Conservation (phyloP, 1,139 yeast species). For the Zhuliangozyma parablackwelliae region DNA sequence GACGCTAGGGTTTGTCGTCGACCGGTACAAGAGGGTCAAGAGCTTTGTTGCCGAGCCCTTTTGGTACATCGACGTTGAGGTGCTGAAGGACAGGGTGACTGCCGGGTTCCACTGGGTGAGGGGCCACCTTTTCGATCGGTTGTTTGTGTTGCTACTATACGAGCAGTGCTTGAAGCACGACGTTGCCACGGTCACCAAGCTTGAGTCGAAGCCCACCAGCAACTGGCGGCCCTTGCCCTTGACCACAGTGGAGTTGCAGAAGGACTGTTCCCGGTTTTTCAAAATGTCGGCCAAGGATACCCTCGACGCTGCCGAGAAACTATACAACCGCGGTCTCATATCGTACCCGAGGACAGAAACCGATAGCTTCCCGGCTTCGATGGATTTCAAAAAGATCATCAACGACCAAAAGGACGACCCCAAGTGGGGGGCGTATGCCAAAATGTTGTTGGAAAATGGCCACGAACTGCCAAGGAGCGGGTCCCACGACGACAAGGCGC, state of each 20-base stretch:
- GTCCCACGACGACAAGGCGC: conserved; percentile 86
- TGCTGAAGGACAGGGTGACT: conserved; percentile 36
- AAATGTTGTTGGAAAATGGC: conserved; percentile 22
- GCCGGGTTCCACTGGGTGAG: conserved; percentile 62
- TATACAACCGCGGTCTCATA: conserved; percentile 80
- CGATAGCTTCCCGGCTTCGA: conserved; percentile 70
- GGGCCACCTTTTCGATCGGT: conserved; percentile 67
- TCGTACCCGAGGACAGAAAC: conserved; percentile 99
- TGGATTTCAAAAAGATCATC: conserved; percentile 63
- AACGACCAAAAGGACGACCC: conserved; percentile 51
- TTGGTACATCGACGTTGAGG: conserved; percentile 64
- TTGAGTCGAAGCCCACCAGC: conserved; percentile 61
- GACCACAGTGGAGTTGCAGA: conserved; percentile 94
- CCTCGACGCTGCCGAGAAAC: conserved; percentile 76
- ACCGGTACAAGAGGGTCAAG: conserved; percentile 73
- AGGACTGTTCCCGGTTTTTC: conserved; percentile 71
- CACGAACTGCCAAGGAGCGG: conserved; percentile 73
- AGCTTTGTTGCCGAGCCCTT: conserved; percentile 71
- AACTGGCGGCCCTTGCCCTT: conserved; percentile 85
- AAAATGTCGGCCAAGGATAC: conserved; percentile 80
- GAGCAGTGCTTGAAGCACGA: conserved; percentile 54
- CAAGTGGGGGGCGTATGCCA: conserved; percentile 49
- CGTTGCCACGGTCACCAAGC: conserved; percentile 47
- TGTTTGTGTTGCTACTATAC: conserved; percentile 58
- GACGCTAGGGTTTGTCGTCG: conserved; percentile 95